Evolutionary conservation across 768 basidiomycete genomes (phyloP), one percentile per base, ranked within the genome.

Genomic region (Podaxis sp.): DNA sequence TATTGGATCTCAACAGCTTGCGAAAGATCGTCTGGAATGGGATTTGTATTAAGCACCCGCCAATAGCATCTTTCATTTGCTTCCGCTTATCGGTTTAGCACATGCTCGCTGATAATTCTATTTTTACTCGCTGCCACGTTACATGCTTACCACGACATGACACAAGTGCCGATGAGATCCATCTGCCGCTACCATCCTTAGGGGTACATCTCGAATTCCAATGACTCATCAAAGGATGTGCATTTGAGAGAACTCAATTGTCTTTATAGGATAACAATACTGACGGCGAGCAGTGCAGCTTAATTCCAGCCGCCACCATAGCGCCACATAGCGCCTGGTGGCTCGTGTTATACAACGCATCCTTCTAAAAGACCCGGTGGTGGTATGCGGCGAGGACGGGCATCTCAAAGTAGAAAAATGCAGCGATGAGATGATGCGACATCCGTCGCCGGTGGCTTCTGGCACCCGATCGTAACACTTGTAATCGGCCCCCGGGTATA

Each of bases 71-170:
- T 49, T 40, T 33, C 60, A 30, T 39, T 44, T 7, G 53, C 52
- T 56, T 54, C 57, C 9, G 39, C n/a, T 46, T 44, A 52, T 42
- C 24, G 42, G 19, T 51, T 30, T 40, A 24, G 59, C 52, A 53
- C 51, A 60, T 53, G 59, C 52, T 52, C 12, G 24, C 49, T 61
- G 59, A 61, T 52, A 26, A 12, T 30, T 39, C 59, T 52, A 61
- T 53, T 53, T 53, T 53, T 61, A 33, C 22, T 49, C 22, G 36
- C 33, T n/a, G 48, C 36, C 36, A 52, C 48, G 38, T 24, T 60
- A 52, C 51, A 28, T 40, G 17, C 26, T 57, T 40, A 17, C 57
- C 36, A 30, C n/a, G 1, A 30, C 49, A 33, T 39, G 22, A 13
- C 30, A 48, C 12, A 26, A 30, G n/a, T 42, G 12, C 46, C 33